phyloP scores from a whole-genome alignment of 805 yeast genomes.

The Metschnikowia lochheadii region DNA sequence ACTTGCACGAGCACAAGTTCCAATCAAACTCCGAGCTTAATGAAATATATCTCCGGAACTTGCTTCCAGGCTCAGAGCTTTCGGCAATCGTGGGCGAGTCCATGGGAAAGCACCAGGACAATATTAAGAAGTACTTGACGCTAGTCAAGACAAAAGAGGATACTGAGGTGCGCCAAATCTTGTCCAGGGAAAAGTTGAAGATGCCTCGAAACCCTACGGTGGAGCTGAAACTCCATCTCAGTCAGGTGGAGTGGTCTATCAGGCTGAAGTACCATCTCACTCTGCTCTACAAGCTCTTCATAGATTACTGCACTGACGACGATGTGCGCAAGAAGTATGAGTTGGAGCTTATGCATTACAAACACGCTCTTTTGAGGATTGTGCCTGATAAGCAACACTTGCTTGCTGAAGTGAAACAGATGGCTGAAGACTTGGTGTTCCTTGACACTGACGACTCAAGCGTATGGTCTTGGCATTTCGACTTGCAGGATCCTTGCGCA shows the following conservation, averaged over 20 bases:
- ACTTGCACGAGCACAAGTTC: slow-evolving; percentile 35
- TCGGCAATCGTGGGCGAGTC: slow-evolving; percentile 48
- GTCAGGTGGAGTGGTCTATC: slow-evolving; percentile 42
- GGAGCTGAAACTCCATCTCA: slow-evolving; percentile 37
- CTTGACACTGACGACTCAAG: slow-evolving; percentile 56
- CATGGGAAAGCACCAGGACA: slow-evolving; percentile 44
- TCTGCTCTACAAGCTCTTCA: slow-evolving; percentile 47
- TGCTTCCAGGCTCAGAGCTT: slow-evolving; percentile 54
- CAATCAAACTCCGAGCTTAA: slow-evolving; percentile 30
- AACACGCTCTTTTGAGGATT: slow-evolving; percentile 48
- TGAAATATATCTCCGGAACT: slow-evolving; percentile 45
- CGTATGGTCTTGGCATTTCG: slow-evolving; percentile 73
- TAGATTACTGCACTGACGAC: slow-evolving; percentile 61
- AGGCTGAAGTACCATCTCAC: slow-evolving; percentile 51
- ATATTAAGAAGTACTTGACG: slow-evolving; percentile 41
- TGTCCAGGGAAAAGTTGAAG: slow-evolving; percentile 47
- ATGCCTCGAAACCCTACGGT: slow-evolving; percentile 41
- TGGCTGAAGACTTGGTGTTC: slow-evolving; percentile 69
- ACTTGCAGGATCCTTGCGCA: slow-evolving; percentile 60
- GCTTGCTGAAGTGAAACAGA: slow-evolving; percentile 44
- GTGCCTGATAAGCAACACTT: slow-evolving; percentile 48
- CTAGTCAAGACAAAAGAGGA: slow-evolving; percentile 40
- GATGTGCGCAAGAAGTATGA: slow-evolving; percentile 54
- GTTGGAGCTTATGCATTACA: slow-evolving; percentile 53
- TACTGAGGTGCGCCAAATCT: slow-evolving; percentile 33